These are phyloP conservation scores for Rhynchosporium secalis DNA, from an alignment of 2,329 filamentous ascomycete genomes.

Conservation along the genomic window DNA sequence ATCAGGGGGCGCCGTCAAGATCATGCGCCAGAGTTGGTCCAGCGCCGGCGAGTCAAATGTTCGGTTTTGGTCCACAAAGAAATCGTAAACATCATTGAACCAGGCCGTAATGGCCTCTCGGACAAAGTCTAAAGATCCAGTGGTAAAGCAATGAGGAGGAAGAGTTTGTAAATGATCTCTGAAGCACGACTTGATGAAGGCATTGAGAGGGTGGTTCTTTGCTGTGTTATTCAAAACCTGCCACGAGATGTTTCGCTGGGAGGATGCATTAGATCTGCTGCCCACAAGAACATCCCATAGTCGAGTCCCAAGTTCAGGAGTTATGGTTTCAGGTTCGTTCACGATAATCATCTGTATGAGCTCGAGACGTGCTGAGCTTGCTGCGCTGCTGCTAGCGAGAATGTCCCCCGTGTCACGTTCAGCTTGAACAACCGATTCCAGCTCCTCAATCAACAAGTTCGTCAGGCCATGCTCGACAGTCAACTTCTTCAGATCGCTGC, in stretches of 20 bases:
- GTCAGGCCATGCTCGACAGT: slow-evolving; percentile 62
- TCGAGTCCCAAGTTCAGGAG: slow-evolving; percentile 57
- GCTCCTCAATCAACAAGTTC: slow-evolving; percentile 61
- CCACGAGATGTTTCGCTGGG: slow-evolving; percentile 70
- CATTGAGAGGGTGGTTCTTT: slow-evolving; percentile 47
- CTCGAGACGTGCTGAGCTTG: slow-evolving; percentile 56
- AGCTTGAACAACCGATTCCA: slow-evolving; percentile 48
- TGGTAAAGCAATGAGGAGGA: slow-evolving; percentile 57
- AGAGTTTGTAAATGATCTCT: slow-evolving; percentile 57
- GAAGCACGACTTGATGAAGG: slow-evolving; percentile 57
- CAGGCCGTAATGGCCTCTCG: slow-evolving; percentile 51
- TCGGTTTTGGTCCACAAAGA: slow-evolving; percentile 53
- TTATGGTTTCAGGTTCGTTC: slow-evolving; percentile 62
- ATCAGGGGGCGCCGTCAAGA: slow-evolving; percentile 65
- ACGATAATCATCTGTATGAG: slow-evolving; percentile 59
- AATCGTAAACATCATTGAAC: slow-evolving; percentile 49
- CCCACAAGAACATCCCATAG: slow-evolving; percentile 78
- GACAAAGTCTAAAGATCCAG: slow-evolving; percentile 64
- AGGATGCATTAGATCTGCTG: slow-evolving; percentile 55
- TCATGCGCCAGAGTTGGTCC: slow-evolving; percentile 82
- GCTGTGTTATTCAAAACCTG: slow-evolving; percentile 56
- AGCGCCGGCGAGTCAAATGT: slow-evolving; percentile 53
- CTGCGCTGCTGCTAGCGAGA: slow-evolving; percentile 42
- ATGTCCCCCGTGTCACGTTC: slow-evolving; percentile 32
- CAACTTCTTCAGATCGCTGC: slow-evolving; percentile 56